Percentiles rank a stretch among this genome's conserved stretches.
Evolutionary conservation across 1,284 basidiomycete genomes (phyloP).

Genomic region (Ustilago trichophora): DNA sequence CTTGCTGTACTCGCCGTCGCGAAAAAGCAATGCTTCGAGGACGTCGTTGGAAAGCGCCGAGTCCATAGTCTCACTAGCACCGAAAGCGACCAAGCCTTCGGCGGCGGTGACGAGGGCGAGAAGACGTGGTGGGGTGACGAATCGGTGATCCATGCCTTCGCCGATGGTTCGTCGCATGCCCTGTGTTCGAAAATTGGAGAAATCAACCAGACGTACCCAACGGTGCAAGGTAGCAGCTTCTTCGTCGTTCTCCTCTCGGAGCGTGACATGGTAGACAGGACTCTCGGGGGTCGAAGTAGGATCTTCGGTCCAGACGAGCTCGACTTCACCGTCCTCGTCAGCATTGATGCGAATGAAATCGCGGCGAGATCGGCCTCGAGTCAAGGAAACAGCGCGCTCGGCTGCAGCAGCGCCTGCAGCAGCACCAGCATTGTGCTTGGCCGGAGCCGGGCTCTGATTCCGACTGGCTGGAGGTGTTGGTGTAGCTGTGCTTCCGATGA

Average conservation of each 20-base stretch:
- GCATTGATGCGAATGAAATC: conserved; percentile 40
- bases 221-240: conserved; percentile 34
- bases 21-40: conserved; percentile 62
- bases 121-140: conserved; percentile 88
- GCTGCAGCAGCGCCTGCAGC: no score
- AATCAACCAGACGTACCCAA: conserved; percentile 68
- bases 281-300: conserved; percentile 33
- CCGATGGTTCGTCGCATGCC: conserved; percentile 91
- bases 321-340: conserved; percentile 46
- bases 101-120: conserved; percentile 61
- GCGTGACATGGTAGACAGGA: conserved; percentile 50
- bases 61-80: conserved; percentile 64
- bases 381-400: conserved; percentile 18
- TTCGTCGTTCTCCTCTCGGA: conserved; percentile 37
- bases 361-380: conserved; percentile 13
- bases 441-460: conserved; percentile 32
- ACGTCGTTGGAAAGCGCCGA: conserved; percentile 61
- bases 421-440: not conserved
- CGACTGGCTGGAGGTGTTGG: conserved; percentile 31
- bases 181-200: conserved; percentile 92
- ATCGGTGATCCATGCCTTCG: conserved; percentile 86
- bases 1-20: conserved; percentile 57
- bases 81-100: conserved; percentile 61
- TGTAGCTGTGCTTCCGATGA: conserved; percentile 31
- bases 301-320: conserved; percentile 56